Evolutionary conservation across 495 filamentous ascomycete species (phyloP).

Genomic region (Xylaria curta): DNA sequence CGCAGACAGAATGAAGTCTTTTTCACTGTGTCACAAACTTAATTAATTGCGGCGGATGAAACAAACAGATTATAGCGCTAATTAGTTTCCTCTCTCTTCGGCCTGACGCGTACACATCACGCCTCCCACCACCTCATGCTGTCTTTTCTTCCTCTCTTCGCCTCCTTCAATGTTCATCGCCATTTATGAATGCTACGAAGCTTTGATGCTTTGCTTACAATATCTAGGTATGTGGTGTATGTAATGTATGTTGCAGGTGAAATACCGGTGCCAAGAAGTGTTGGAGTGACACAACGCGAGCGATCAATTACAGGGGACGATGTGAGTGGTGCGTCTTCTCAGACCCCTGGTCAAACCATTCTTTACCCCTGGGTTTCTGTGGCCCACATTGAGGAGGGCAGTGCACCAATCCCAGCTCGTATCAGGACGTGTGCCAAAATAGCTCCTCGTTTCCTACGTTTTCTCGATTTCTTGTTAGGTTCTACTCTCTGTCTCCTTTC

Average conservation of each 20-base stretch:
- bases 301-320: conserved; percentile 15
- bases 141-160: background rate
- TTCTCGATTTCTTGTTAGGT: background rate
- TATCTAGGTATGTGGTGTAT: background rate
- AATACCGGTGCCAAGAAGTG: conserved; percentile 11
- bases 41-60: background rate
- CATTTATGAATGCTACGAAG: background rate
- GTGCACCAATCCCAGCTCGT: conserved; percentile 25
- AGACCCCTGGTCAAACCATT: conserved; percentile 16
- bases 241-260: background rate
- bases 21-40: background rate
- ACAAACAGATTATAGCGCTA: background rate
- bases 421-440: conserved; percentile 21
- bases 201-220: too few relatives aligned
- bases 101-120: background rate
- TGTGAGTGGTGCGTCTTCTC: background rate
- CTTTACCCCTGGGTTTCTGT: conserved; percentile 13
- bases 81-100: background rate
- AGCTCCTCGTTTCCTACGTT: conserved; percentile 19
- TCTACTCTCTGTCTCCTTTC: conserved; percentile 8
- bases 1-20: background rate
- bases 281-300: conserved; percentile 14
- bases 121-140: background rate
- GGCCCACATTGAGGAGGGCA: conserved; percentile 14
- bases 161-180: background rate